These are phyloP conservation scores for Suillus subluteus DNA, from an alignment of 768 basidiomycete genomes.

Conservation along the genomic window DNA sequence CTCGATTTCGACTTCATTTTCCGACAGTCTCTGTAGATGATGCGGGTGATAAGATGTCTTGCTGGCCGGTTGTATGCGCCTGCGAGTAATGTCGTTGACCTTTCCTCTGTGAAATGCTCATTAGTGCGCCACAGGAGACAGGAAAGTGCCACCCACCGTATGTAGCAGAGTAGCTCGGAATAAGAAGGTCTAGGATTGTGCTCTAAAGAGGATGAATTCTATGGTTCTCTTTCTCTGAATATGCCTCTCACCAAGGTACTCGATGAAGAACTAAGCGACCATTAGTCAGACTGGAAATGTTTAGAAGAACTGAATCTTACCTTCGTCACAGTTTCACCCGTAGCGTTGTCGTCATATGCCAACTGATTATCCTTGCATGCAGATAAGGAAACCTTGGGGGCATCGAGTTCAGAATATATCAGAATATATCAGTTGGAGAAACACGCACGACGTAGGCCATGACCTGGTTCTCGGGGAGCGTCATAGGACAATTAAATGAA, in stretches of 20 bases:
- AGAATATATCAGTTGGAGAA: too few relatives aligned
- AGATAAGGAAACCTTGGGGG: slow-evolving; percentile 30
- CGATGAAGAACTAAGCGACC: not conserved
- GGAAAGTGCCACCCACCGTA: not conserved
- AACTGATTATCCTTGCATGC: slow-evolving; percentile 31
- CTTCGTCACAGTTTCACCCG: slow-evolving; percentile 26
- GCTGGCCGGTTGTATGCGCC: not conserved
- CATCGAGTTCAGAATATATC: slow-evolving; percentile 2
- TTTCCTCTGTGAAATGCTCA: not conserved
- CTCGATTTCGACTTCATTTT: not conserved
- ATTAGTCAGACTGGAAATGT: not conserved
- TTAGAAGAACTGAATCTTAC: slow-evolving; percentile 13
- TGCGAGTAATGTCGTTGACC: not conserved
- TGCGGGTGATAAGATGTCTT: not conserved
- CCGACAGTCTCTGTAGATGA: not conserved
- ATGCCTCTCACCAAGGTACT: not conserved
- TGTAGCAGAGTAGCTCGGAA: not conserved
- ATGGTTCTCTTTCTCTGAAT: not conserved
- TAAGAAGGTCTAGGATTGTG: slow-evolving; percentile 1
- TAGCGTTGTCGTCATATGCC: slow-evolving; percentile 25
- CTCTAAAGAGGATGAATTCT: not conserved
- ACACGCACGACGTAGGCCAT: slow-evolving; percentile 27
- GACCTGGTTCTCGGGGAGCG: slow-evolving; percentile 7
- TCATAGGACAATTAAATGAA: slow-evolving; percentile 26
- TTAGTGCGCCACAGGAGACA: not conserved